A percentile compares a stretch with the other conserved stretches of the same genome.
These are phyloP conservation scores for Cercospora beticola DNA, from an alignment of 2,329 filamentous ascomycete genomes.

Conservation along the genomic window DNA sequence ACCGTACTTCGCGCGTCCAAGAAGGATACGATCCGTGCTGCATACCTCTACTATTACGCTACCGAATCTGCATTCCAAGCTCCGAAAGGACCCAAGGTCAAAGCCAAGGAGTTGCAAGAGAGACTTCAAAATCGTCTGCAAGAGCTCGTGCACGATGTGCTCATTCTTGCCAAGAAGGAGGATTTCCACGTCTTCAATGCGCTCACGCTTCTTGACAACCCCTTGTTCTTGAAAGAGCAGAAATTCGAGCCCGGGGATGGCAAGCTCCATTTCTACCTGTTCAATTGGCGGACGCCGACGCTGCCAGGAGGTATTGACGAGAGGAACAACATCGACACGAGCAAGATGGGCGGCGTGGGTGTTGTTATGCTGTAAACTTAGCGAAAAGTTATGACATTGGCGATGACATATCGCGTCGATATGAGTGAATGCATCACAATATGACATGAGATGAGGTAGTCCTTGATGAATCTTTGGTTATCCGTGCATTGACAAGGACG, in stretches of 20 bases:
- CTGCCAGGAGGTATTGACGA: slow-evolving; percentile 81
- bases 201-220: slow-evolving; percentile 89
- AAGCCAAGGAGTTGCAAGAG: slow-evolving; percentile 53
- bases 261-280: slow-evolving; percentile 93
- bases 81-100: slow-evolving; percentile 32
- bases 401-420: background rate
- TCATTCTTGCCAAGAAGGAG: slow-evolving; percentile 79
- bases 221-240: slow-evolving; percentile 86
- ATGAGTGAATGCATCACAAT: background rate
- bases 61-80: slow-evolving; percentile 70
- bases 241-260: slow-evolving; percentile 95
- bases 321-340: slow-evolving; percentile 73
- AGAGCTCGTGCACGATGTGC: slow-evolving; percentile 74
- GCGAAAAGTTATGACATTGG: background rate
- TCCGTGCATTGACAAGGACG: background rate
- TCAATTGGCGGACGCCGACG: slow-evolving; percentile 90
- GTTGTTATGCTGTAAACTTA: slow-evolving; percentile 72
- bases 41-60: slow-evolving; percentile 97
- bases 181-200: slow-evolving; percentile 98
- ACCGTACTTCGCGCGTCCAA: slow-evolving; percentile 79
- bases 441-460: background rate
- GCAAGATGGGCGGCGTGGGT: slow-evolving; percentile 80
- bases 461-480: background rate
- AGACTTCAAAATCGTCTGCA: slow-evolving; percentile 79
- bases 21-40: slow-evolving; percentile 77